A percentile compares a stretch with the other conserved stretches of the same genome.
These are phyloP conservation scores for Pinus albicaulis DNA, from an alignment of 75 land plant species.

Conservation along the genomic window DNA sequence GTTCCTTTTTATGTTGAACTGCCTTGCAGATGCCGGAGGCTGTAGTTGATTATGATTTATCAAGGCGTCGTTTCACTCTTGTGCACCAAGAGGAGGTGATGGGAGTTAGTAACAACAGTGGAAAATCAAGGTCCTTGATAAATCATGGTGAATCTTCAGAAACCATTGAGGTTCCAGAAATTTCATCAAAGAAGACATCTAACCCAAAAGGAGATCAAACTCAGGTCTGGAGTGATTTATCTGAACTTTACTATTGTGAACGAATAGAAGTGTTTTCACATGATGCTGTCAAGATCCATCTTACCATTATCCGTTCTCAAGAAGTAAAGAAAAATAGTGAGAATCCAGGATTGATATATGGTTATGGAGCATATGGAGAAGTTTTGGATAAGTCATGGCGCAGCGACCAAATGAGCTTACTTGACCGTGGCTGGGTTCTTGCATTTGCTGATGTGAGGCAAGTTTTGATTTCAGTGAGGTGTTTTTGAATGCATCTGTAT, in stretches of 20 bases:
- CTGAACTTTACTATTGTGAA: conserved; percentile 51
- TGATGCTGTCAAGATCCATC: conserved; percentile 71
- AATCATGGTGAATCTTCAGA: background rate
- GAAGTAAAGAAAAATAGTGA: conserved; percentile 36
- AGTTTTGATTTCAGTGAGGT: background rate
- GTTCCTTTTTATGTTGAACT: background rate
- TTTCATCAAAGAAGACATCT: conserved; percentile 1
- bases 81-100: conserved; percentile 77
- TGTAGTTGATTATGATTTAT: conserved; percentile 79
- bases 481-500: background rate
- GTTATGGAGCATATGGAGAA: conserved; percentile 99
- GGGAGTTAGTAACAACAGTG: conserved; percentile 15
- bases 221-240: conserved; percentile 42
- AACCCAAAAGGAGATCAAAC: background rate
- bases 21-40: conserved; percentile 91
- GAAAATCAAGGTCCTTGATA: background rate
- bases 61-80: conserved; percentile 33
- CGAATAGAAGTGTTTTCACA: conserved; percentile 55
- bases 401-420: conserved; percentile 70
- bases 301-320: conserved; percentile 68
- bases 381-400: conserved; percentile 80
- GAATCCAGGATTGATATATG: conserved; percentile 79
- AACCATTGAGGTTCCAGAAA: background rate
- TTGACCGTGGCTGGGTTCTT: conserved; percentile 92
- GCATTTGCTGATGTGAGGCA: conserved; percentile 99